Evolutionary conservation across 2,329 filamentous ascomycete species (phyloP).

Genomic region (Fusarium aywerte): DNA sequence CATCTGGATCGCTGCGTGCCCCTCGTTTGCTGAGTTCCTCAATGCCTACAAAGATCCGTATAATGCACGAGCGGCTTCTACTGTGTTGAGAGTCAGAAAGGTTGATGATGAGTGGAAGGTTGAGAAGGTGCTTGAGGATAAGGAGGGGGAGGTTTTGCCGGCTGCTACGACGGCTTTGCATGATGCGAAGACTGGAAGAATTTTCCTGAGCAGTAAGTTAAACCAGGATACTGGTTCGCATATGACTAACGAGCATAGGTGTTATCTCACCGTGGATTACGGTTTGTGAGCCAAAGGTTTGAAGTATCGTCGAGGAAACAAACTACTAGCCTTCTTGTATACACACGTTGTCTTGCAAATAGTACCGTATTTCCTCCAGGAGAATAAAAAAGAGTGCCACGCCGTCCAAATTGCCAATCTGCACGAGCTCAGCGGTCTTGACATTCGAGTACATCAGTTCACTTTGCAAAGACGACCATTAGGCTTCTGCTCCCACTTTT

Average conservation of each 20-base stretch:
- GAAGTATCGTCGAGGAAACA: neutral
- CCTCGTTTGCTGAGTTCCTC: conserved; percentile 13
- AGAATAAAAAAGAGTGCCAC: too few relatives aligned
- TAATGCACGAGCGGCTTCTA: conserved; percentile 4
- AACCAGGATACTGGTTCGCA: rapidly evolving
- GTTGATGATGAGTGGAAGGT: conserved; percentile 14
- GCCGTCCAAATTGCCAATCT: neutral
- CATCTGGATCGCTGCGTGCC: conserved; percentile 36
- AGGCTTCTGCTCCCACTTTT: conserved; percentile 50
- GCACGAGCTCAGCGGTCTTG: too few relatives aligned
- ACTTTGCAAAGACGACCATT: conserved; percentile 45
- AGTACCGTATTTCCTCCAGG: too few relatives aligned
- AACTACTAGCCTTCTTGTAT: neutral
- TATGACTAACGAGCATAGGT: conserved; percentile 9
- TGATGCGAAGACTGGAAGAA: conserved; percentile 37
- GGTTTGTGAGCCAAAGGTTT: conserved; percentile 36
- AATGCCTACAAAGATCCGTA: conserved; percentile 32
- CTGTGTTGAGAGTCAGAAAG: conserved; percentile 25
- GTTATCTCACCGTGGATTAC: conserved; percentile 42
- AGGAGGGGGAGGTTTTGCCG: conserved; percentile 28
- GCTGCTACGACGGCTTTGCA: conserved; percentile 41
- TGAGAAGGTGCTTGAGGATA: conserved; percentile 42
- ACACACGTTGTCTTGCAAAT: rapidly evolving
- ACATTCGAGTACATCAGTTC: neutral
- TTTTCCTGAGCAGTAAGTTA: conserved; percentile 42